Conservation (phyloP, 768 basidiomycete species). For the Leucocoprinus sp. region DNA sequence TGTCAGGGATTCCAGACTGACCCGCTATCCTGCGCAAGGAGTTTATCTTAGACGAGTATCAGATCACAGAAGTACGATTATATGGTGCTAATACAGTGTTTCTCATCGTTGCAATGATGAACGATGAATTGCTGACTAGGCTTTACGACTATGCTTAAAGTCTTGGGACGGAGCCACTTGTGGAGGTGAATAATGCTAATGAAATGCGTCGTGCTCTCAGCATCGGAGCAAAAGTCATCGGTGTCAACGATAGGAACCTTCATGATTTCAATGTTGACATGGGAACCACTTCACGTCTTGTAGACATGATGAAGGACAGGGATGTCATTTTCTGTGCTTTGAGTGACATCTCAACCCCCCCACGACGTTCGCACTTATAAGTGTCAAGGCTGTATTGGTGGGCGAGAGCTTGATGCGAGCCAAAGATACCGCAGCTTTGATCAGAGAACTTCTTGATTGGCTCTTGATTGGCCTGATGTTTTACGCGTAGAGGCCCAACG, state of each 20-base stretch:
- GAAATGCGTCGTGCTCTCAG: slow-evolving; percentile 70
- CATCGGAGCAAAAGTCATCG: slow-evolving; percentile 71
- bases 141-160: slow-evolving; percentile 58
- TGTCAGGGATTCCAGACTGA: slow-evolving; percentile 63
- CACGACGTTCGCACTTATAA: slow-evolving; percentile 70
- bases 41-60: slow-evolving; percentile 81
- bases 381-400: slow-evolving; percentile 74
- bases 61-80: slow-evolving; percentile 77
- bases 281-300: slow-evolving; percentile 73
- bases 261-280: slow-evolving; percentile 87
- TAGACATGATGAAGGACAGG: slow-evolving; percentile 54
- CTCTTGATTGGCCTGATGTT: slow-evolving; percentile 28
- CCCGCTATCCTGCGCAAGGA: slow-evolving; percentile 85
- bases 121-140: slow-evolving; percentile 41
- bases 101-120: slow-evolving; percentile 82
- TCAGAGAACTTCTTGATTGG: slow-evolving; percentile 62
- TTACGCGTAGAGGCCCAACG: neutral
- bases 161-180: slow-evolving; percentile 86
- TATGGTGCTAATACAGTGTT: slow-evolving; percentile 85
- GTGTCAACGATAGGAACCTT: slow-evolving; percentile 85
- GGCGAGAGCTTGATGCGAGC: slow-evolving; percentile 84
- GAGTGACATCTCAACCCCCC: slow-evolving; percentile 62
- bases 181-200: slow-evolving; percentile 78
- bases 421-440: slow-evolving; percentile 59
- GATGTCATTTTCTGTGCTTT: slow-evolving; percentile 74